These are phyloP conservation scores for Durotheca rogersii DNA, from an alignment of 495 filamentous ascomycete genomes.

Conservation along the genomic window DNA sequence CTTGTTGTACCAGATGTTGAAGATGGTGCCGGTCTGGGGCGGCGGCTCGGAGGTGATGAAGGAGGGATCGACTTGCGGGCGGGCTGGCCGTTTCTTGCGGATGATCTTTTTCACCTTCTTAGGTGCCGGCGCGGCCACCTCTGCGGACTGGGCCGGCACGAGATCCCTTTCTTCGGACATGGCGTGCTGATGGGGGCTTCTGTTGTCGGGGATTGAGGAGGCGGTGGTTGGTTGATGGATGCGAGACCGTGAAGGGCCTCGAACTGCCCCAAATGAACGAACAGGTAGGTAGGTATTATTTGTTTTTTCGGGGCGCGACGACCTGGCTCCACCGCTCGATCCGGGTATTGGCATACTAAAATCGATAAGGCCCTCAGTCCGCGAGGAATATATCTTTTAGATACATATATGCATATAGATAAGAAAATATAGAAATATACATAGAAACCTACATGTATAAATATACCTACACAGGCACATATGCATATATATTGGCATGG, in stretches of 20 bases:
- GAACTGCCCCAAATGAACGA: too few relatives aligned
- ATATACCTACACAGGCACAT: too few relatives aligned
- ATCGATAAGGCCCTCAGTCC: neutral
- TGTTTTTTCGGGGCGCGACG: too few relatives aligned
- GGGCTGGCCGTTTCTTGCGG: slow-evolving; percentile 66
- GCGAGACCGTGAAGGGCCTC: slow-evolving; percentile 8
- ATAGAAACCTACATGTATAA: too few relatives aligned
- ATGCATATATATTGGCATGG: too few relatives aligned
- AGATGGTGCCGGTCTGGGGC: slow-evolving; percentile 86
- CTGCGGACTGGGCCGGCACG: slow-evolving; percentile 36
- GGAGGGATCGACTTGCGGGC: slow-evolving; percentile 76
- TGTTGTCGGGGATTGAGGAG: neutral
- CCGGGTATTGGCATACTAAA: too few relatives aligned
- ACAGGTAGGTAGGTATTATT: too few relatives aligned
- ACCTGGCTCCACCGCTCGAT: too few relatives aligned
- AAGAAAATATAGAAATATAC: too few relatives aligned
- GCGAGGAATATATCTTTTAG: neutral
- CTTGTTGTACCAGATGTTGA: slow-evolving; percentile 97
- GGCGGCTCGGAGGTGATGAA: slow-evolving; percentile 76
- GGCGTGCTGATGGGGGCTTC: slow-evolving; percentile 12
- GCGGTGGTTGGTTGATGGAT: too few relatives aligned
- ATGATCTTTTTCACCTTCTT: slow-evolving; percentile 67
- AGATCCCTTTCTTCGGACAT: slow-evolving; percentile 39
- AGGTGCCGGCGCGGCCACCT: slow-evolving; percentile 49
- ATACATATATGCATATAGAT: slow-evolving; percentile 2